These are phyloP conservation scores for Pontederia paniculata DNA, from an alignment of 176 grass and related monocot genomes.

Conservation along the genomic window DNA sequence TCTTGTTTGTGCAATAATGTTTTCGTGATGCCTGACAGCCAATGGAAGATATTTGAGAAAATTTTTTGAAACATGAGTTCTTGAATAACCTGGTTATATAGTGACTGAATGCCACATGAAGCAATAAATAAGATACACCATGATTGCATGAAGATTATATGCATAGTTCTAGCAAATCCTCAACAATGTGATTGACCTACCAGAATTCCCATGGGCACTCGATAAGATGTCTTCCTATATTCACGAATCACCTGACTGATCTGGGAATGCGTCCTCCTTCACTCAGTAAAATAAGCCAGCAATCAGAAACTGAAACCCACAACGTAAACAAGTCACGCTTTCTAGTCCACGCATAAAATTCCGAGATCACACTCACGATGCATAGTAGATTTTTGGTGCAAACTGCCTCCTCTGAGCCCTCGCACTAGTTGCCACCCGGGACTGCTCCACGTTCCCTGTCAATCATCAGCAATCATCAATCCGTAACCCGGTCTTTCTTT, in stretches of 20 bases:
- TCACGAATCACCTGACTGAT: conserved; percentile 94
- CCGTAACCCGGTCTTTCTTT: conserved; percentile 3
- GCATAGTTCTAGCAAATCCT: neutral
- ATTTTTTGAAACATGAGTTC: neutral
- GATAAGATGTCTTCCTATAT: conserved; percentile 82
- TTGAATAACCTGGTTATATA: neutral
- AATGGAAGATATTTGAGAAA: neutral
- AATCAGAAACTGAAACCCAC: neutral
- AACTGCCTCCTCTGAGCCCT: conserved; percentile 36
- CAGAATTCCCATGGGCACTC: conserved; percentile 75
- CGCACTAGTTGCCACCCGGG: conserved; percentile 15
- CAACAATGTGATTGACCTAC: conserved; percentile 23
- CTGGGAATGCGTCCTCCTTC: conserved; percentile 97
- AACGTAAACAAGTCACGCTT: neutral
- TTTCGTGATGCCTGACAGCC: conserved; percentile 71
- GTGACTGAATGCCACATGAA: neutral
- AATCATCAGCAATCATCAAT: conserved; percentile 9
- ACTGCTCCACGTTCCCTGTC: conserved; percentile 25
- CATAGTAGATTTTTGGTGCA: conserved; percentile 65
- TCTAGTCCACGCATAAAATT: neutral
- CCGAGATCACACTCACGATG: conserved; percentile 42
- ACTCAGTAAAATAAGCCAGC: conserved; percentile 12
- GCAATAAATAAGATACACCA: neutral
- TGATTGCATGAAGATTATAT: conserved; percentile 1
- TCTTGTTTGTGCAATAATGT: conserved; percentile 75